These are phyloP conservation scores for Cladosporium sp. DNA, from an alignment of 2,329 filamentous ascomycete species.

Conservation along the genomic window DNA sequence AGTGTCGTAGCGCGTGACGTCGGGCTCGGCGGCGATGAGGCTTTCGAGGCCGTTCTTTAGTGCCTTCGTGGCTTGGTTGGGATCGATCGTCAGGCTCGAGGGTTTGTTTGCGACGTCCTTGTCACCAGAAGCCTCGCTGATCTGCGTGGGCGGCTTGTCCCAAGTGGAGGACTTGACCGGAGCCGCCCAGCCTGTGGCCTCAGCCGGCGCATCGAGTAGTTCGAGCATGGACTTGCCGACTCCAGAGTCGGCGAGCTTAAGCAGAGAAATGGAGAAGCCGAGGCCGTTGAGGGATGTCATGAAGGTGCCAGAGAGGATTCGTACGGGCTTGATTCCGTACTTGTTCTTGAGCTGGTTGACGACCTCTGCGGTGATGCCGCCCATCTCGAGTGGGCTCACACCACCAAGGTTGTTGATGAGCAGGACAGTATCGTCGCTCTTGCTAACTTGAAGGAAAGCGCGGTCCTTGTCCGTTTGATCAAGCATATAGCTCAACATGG, in stretches of 20 bases:
- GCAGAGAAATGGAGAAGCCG: slow-evolving; percentile 63
- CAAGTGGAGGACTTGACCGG: slow-evolving; percentile 55
- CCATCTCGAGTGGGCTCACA: slow-evolving; percentile 65
- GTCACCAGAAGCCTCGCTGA: slow-evolving; percentile 31
- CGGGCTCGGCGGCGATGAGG: slow-evolving; percentile 58
- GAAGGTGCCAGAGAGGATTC: slow-evolving; percentile 60
- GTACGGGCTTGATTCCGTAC: slow-evolving; percentile 55
- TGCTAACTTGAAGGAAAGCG: slow-evolving; percentile 50
- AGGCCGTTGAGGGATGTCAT: slow-evolving; percentile 67
- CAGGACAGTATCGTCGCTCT: slow-evolving; percentile 58
- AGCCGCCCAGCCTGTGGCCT: slow-evolving; percentile 62
- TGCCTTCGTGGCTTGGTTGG: slow-evolving; percentile 43
- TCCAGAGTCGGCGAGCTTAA: slow-evolving; percentile 57
- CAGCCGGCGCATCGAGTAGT: slow-evolving; percentile 60
- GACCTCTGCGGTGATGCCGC: slow-evolving; percentile 64
- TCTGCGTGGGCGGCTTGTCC: slow-evolving; percentile 37
- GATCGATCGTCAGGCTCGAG: slow-evolving; percentile 52
- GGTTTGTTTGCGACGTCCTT: slow-evolving; percentile 41
- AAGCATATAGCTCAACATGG: slow-evolving; percentile 60
- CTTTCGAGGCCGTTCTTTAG: slow-evolving; percentile 53
- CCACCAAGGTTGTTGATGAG: slow-evolving; percentile 72
- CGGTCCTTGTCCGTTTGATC: slow-evolving; percentile 60
- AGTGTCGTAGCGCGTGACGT: slow-evolving; percentile 65
- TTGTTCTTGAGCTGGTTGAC: slow-evolving; percentile 52
- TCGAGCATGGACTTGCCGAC: slow-evolving; percentile 58